Evolutionary conservation across 768 basidiomycete species (phyloP).

Genomic region (Boletus coccyginus): DNA sequence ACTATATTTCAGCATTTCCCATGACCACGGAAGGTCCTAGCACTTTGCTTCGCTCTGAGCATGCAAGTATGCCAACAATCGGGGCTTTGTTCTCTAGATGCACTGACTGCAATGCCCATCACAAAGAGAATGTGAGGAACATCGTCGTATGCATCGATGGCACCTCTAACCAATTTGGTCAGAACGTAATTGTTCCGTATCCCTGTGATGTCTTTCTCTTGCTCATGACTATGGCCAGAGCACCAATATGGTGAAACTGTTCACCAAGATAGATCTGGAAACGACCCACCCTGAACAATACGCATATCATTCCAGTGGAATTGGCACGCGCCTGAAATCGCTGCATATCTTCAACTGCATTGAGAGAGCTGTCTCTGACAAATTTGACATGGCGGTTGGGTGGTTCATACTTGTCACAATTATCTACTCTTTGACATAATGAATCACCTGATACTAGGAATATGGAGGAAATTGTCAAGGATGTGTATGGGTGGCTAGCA

Average conservation of each 20-base stretch:
- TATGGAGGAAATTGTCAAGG: constrained; percentile 33
- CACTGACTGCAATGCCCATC: constrained; percentile 10
- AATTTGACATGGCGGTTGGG: constrained; percentile 38
- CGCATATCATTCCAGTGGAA: constrained; percentile 38
- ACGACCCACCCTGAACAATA: constrained; percentile 20
- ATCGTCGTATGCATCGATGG: constrained; percentile 26
- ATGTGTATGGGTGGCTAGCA: constrained; percentile 33
- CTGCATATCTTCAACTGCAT: constrained; percentile 22
- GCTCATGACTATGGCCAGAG: constrained; percentile 27
- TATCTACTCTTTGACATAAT: not conserved
- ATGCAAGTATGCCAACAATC: not conserved
- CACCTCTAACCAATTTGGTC: constrained; percentile 23
- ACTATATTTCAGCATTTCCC: not conserved
- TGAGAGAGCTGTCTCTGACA: constrained; percentile 19
- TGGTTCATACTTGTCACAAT: constrained; percentile 26
- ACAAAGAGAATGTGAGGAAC: constrained; percentile 15
- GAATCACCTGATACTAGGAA: constrained; percentile 23
- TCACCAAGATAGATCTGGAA: constrained; percentile 26
- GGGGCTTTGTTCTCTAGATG: constrained; percentile 1
- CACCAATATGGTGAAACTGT: constrained; percentile 38
- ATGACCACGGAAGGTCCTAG: not conserved
- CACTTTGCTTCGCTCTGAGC: not conserved
- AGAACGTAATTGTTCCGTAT: constrained; percentile 7
- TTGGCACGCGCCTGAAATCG: constrained; percentile 35
- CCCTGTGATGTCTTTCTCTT: not conserved